Evolutionary conservation across 805 yeast species (phyloP).

Genomic region (Torulaspora microellipsoides): DNA sequence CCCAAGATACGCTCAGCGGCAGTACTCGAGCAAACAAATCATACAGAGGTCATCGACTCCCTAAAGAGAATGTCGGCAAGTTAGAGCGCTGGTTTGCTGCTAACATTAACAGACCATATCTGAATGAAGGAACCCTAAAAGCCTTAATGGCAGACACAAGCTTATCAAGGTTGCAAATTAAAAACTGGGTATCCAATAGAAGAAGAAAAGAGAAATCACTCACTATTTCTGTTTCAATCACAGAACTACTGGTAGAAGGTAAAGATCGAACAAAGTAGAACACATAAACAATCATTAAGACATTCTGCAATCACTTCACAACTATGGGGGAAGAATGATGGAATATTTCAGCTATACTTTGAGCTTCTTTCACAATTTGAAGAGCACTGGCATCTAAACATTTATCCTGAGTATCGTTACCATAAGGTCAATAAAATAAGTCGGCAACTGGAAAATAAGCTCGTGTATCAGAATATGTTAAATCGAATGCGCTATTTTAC

Average conservation of each 20-base stretch:
- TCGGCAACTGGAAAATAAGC: slow-evolving; percentile 12
- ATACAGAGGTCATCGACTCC: slow-evolving; percentile 21
- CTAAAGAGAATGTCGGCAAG: slow-evolving; percentile 11
- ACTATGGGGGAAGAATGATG: slow-evolving; percentile 17
- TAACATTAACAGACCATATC: slow-evolving; percentile 19
- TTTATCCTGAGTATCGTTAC: slow-evolving; percentile 16
- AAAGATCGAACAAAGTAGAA: background rate
- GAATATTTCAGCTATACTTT: slow-evolving; percentile 19
- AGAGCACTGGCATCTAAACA: slow-evolving; percentile 15
- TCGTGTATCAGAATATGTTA: slow-evolving; percentile 12
- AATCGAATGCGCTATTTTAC: slow-evolving; percentile 11
- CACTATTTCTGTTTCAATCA: background rate
- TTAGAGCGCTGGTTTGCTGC: slow-evolving; percentile 19
- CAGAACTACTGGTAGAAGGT: background rate
- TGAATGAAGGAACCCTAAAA: slow-evolving; percentile 10
- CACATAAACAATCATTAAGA: background rate
- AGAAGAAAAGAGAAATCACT: slow-evolving; percentile 22
- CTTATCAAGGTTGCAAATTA: slow-evolving; percentile 22
- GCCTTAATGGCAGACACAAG: slow-evolving; percentile 12
- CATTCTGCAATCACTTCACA: slow-evolving; percentile 15
- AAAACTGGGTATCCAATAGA: slow-evolving; percentile 29
- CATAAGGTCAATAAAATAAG: slow-evolving; percentile 12
- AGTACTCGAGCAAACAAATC: slow-evolving; percentile 7
- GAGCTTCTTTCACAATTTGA: slow-evolving; percentile 17
- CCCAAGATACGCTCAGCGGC: slow-evolving; percentile 16